These are phyloP conservation scores for Russula virescens DNA, from an alignment of 768 basidiomycete species.

Conservation along the genomic window DNA sequence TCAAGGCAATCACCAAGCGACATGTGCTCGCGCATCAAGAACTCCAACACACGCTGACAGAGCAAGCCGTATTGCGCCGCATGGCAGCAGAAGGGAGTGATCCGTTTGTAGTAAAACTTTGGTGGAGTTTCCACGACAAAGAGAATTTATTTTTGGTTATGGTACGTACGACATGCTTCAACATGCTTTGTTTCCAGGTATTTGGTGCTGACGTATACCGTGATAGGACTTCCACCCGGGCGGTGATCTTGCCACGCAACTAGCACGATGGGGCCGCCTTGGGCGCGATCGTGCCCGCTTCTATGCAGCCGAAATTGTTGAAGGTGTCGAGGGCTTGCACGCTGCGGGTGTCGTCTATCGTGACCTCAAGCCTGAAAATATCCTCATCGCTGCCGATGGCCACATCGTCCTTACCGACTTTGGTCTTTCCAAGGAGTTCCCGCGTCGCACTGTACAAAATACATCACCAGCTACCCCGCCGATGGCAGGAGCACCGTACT, in stretches of 20 bases:
- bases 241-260: constrained; percentile 95
- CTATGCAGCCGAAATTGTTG: constrained; percentile 96
- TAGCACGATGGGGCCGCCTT: constrained; percentile 90
- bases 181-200: not conserved
- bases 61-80: constrained; percentile 90
- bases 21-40: constrained; percentile 97
- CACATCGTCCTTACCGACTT: constrained; percentile 98
- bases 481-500: constrained; percentile 53
- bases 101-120: constrained; percentile 92
- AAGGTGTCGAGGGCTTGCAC: constrained; percentile 93
- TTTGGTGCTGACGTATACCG: not conserved
- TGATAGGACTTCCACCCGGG: constrained; percentile 87
- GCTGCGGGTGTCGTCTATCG: constrained; percentile 94
- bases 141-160: constrained; percentile 97
- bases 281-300: constrained; percentile 93
- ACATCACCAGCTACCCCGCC: constrained; percentile 49
- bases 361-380: constrained; percentile 95
- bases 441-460: constrained; percentile 37
- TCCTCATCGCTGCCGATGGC: constrained; percentile 89
- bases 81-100: constrained; percentile 87
- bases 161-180: constrained; percentile 40
- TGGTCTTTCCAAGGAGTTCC: constrained; percentile 89
- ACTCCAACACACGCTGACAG: constrained; percentile 91
- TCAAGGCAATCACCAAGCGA: constrained; percentile 97
- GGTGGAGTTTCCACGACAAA: constrained; percentile 98